phyloP scores from a whole-genome alignment of 331 rosid species.

The Malus hybrid region DNA sequence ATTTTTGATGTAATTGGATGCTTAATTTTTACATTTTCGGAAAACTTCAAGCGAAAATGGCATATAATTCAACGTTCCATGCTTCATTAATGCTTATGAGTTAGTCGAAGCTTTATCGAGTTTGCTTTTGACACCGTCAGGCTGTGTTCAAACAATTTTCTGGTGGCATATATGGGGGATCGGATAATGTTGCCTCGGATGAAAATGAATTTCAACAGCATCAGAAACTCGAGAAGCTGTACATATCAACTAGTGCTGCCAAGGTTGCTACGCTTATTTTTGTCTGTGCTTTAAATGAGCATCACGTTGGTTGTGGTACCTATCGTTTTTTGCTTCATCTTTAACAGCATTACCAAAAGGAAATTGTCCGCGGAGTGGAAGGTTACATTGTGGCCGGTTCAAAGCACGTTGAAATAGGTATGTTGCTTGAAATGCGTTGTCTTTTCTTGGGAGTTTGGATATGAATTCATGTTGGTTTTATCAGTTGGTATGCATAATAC shows the following conservation, averaged over 20 bases:
- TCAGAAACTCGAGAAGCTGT: slow-evolving; percentile 80
- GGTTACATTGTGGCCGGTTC: slow-evolving; percentile 86
- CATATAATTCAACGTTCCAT: neutral
- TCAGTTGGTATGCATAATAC: neutral
- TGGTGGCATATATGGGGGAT: slow-evolving; percentile 82
- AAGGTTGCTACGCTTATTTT: slow-evolving; percentile 44
- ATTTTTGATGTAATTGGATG: too few species aligned
- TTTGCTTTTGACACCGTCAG: slow-evolving; percentile 16
- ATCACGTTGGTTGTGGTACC: neutral
- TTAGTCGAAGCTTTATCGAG: neutral
- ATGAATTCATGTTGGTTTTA: neutral
- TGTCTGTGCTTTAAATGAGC: neutral
- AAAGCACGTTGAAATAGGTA: slow-evolving; percentile 80
- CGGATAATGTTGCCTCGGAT: slow-evolving; percentile 61
- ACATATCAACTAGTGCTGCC: slow-evolving; percentile 84
- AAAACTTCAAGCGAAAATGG: neutral
- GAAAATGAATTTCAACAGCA: slow-evolving; percentile 69
- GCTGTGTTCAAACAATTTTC: slow-evolving; percentile 88
- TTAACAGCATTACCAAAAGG: slow-evolving; percentile 80
- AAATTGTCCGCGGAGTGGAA: slow-evolving; percentile 84
- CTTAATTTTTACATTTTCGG: neutral
- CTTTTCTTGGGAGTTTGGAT: neutral
- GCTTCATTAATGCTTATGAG: neutral
- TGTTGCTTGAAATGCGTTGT: slow-evolving; percentile 12
- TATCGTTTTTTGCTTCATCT: neutral